Evolutionary conservation across 371 early-diverging fungal genomes (phyloP).

Genomic region (Mucor sp.): DNA sequence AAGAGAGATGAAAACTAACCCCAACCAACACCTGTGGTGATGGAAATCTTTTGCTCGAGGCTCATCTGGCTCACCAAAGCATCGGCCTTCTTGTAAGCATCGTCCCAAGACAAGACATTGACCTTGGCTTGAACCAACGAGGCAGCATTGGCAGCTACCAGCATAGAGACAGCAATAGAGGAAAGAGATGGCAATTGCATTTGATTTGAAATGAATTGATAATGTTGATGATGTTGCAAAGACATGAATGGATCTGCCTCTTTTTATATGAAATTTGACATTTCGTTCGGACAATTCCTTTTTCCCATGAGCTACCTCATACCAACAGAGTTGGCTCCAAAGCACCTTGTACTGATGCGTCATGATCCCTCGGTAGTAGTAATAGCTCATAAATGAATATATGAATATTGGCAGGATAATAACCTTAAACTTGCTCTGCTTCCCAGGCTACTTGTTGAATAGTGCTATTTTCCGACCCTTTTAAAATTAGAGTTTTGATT

Average conservation of each 20-base stretch:
- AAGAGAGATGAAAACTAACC: constrained; percentile 5
- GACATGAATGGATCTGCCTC: neutral
- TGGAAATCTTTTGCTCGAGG: constrained; percentile 41
- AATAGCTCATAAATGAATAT: neutral
- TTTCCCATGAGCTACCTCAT: neutral
- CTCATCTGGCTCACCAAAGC: constrained; percentile 34
- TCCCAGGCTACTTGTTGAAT: neutral
- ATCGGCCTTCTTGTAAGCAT: constrained; percentile 40
- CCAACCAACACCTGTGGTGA: constrained; percentile 57
- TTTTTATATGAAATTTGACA: neutral
- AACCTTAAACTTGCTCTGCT: neutral
- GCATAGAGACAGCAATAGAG: constrained; percentile 9
- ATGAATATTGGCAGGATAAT: neutral
- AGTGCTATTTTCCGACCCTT: neutral
- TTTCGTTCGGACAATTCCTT: neutral
- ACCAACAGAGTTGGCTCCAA: neutral
- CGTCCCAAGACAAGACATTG: constrained; percentile 32
- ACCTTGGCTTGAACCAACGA: constrained; percentile 9
- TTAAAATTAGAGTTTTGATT: neutral
- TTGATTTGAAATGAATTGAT: neutral
- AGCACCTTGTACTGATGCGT: neutral
- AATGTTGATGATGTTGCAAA: neutral
- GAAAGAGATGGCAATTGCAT: constrained; percentile 22
- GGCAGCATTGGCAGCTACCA: neutral
- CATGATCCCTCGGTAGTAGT: neutral